Conservation (phyloP, 306 rosid species). For the Quercus bicolor region DNA sequence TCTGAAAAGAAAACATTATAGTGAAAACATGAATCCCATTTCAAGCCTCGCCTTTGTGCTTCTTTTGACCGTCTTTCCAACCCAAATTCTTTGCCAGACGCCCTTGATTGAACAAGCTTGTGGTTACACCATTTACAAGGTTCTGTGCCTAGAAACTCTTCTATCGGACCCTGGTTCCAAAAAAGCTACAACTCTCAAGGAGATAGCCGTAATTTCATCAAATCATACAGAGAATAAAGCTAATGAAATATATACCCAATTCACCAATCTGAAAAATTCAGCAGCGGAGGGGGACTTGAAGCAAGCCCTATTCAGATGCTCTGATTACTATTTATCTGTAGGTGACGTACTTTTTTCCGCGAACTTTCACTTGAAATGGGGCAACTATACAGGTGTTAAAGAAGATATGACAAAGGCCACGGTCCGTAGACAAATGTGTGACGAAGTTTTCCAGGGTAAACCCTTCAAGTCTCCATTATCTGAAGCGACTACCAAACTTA, state of each 20-base stretch:
- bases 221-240: neutral
- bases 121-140: neutral
- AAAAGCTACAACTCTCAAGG: neutral
- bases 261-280: neutral
- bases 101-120: conserved; percentile 7
- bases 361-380: neutral
- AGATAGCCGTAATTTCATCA: neutral
- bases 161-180: neutral
- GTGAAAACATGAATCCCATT: neutral
- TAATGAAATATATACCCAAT: neutral
- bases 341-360: neutral
- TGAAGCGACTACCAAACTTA: neutral
- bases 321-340: neutral
- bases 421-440: conserved; percentile 2
- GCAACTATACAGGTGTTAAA: neutral
- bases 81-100: neutral
- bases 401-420: neutral
- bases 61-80: neutral
- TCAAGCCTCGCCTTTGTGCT: neutral
- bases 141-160: neutral
- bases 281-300: neutral
- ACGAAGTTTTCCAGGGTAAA: neutral
- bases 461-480: neutral
- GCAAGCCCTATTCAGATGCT: neutral
- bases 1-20: too few relatives aligned